Percentiles rank a stretch among this genome's conserved stretches.
Evolutionary conservation across 257 asterid species (phyloP).

Genomic region (Solanum megistacrolobum): DNA sequence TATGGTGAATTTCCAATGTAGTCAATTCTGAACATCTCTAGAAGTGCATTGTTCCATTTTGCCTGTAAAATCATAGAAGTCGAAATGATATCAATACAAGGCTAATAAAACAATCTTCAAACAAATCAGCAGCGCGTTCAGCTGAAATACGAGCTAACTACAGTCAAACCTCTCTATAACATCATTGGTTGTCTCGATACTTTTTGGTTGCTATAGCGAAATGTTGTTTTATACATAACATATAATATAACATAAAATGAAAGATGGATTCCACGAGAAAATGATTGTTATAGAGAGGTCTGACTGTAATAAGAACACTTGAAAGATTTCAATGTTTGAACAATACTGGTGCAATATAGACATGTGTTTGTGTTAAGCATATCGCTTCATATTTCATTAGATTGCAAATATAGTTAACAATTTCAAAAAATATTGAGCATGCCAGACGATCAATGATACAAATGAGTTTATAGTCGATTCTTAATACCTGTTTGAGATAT

Average conservation of each 20-base stretch:
- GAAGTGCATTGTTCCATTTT: conserved; percentile 83
- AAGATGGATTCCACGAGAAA: not conserved
- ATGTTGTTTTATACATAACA: not conserved
- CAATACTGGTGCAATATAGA: not conserved
- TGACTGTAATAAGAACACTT: not conserved
- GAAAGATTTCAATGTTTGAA: not conserved
- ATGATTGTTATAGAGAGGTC: not conserved
- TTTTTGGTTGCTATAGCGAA: not conserved
- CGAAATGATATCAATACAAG: not conserved
- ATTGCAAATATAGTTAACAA: not conserved
- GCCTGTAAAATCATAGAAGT: conserved; percentile 44
- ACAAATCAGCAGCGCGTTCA: not conserved
- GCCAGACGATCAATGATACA: not conserved
- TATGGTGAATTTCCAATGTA: conserved; percentile 72
- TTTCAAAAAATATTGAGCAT: not conserved
- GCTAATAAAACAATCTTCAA: not conserved
- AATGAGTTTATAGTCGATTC: not conserved
- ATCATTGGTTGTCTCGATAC: not conserved
- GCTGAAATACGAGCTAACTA: not conserved
- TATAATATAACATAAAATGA: not conserved
- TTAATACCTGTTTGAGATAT: conserved; percentile 67
- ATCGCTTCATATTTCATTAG: not conserved
- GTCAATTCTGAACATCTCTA: conserved; percentile 81
- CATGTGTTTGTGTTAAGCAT: not conserved
- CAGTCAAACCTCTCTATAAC: not conserved